A percentile compares a stretch with the other conserved stretches of the same genome.
These are phyloP conservation scores for Avena insularis DNA, from an alignment of 176 grass and related monocot genomes.

Conservation along the genomic window DNA sequence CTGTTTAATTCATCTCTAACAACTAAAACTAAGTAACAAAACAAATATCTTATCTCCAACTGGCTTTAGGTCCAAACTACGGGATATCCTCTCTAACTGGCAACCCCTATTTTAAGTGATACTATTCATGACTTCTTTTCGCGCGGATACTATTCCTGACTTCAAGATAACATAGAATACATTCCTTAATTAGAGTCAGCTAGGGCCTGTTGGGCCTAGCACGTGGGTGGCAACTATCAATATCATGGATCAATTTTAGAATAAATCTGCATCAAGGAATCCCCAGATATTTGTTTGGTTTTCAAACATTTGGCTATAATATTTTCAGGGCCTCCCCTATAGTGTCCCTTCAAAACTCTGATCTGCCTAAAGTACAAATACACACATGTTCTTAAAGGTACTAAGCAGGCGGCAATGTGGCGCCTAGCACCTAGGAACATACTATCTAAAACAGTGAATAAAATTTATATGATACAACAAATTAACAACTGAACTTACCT, in stretches of 20 bases:
- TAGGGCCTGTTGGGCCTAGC: not conserved
- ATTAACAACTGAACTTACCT: constrained; percentile 51
- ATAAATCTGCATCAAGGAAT: constrained; percentile 19
- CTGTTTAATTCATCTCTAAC: not conserved
- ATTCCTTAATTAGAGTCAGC: not conserved
- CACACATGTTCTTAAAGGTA: not conserved
- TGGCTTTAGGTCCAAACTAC: not conserved
- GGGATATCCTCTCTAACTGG: not conserved
- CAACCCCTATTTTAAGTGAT: not conserved
- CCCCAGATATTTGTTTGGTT: constrained; percentile 15
- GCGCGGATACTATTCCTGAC: not conserved
- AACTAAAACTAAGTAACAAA: not conserved
- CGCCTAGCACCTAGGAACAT: not conserved
- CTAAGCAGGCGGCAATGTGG: not conserved
- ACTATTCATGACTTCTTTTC: not conserved
- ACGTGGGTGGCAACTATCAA: constrained; percentile 2
- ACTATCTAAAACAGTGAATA: not conserved
- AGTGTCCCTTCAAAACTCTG: not conserved
- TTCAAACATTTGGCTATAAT: constrained; percentile 1
- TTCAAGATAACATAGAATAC: not conserved
- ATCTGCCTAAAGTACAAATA: constrained; percentile 12
- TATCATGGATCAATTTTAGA: constrained; percentile 11
- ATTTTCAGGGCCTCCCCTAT: not conserved
- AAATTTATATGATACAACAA: constrained; percentile 42
- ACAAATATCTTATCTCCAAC: not conserved